Evolutionary conservation across 208 protist species (phyloP), one percentile per base, ranked within the genome.

Genomic region (Endotrypanum monterogeii): DNA sequence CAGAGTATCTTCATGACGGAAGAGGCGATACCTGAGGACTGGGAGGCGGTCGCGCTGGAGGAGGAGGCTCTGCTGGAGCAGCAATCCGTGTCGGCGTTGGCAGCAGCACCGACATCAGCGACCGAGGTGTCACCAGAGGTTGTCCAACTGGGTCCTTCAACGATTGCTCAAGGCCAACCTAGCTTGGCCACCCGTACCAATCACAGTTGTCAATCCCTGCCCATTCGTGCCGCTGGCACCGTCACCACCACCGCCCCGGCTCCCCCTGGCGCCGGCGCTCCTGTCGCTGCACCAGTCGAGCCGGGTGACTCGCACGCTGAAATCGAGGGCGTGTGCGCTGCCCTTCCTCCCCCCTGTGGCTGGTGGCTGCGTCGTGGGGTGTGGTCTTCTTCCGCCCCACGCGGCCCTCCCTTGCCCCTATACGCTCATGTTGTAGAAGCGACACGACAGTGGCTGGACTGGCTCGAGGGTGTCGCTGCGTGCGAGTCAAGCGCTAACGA

Each of bases 391-490:
- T 32, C 39, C 37, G 9, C 28, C 16, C 8, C 46, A 11, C 46
- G 46, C 23, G 37, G 58, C 32, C 32, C 50, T 30, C 41, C 14
- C 1, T 20, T 80, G 39, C 75, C 75, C 18, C 69, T 80, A 28
- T 80, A 71, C 54, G 75, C 50, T 5, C 75, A 80, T 55, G 68
- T 52, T 32, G 50, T 80, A 30, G 69, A 72, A 30, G 75, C 69
- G n/a, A 80, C 75, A 23, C 51, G 50, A 54, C 75, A 74, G 54
- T 80, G 75, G 75, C 68, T 80, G 50, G 69, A 70, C 11, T 80
- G 75, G 75, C 30, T 80, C 9, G 56, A 74, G 55, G 57, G 18
- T 25, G 35, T 46, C 41, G 41, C 57, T 18, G 44, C 57, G 23
- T 14, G 30, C 28, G 8, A 25, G 6, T 18, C 37, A 65, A 37